Conservation (phyloP, 768 basidiomycete genomes). For the Auriculariales sp. region DNA sequence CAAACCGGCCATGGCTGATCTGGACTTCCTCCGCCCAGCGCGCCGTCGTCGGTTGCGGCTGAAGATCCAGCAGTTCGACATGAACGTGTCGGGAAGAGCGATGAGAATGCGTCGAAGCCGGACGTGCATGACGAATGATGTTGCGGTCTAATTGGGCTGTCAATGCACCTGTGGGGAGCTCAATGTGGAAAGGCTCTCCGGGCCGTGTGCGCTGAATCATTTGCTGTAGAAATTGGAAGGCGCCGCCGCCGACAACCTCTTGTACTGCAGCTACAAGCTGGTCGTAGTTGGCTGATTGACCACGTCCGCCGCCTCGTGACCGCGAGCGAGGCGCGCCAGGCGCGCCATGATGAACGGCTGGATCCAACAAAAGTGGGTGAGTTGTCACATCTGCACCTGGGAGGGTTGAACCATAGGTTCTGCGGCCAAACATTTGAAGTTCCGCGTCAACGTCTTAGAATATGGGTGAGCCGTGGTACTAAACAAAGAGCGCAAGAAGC, state of each 20-base stretch:
- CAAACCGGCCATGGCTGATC: conserved; percentile 62
- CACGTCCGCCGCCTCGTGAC: conserved; percentile 24
- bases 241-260: conserved; percentile 67
- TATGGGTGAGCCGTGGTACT: not conserved
- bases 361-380: conserved; percentile 70
- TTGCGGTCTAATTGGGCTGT: conserved; percentile 30
- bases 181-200: not conserved
- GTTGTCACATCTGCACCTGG: conserved; percentile 55
- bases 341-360: conserved; percentile 26
- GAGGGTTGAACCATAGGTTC: conserved; percentile 34
- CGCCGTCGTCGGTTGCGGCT: conserved; percentile 67
- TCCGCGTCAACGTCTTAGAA: conserved; percentile 25
- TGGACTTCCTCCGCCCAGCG: conserved; percentile 86
- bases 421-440: conserved; percentile 42
- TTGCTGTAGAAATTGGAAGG: conserved; percentile 72
- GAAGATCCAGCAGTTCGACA: conserved; percentile 46
- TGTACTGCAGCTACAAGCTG: conserved; percentile 68
- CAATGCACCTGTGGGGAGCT: not conserved
- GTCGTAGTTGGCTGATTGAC: conserved; percentile 24
- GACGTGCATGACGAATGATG: conserved; percentile 33
- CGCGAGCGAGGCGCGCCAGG: conserved; percentile 41
- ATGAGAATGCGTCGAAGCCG: conserved; percentile 34
- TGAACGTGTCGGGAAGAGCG: conserved; percentile 2
- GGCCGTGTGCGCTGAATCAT: conserved; percentile 38
- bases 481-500: conserved; percentile 16